Evolutionary conservation across 2,329 filamentous ascomycete genomes (phyloP).

Genomic region (Ceratocystis destructans): DNA sequence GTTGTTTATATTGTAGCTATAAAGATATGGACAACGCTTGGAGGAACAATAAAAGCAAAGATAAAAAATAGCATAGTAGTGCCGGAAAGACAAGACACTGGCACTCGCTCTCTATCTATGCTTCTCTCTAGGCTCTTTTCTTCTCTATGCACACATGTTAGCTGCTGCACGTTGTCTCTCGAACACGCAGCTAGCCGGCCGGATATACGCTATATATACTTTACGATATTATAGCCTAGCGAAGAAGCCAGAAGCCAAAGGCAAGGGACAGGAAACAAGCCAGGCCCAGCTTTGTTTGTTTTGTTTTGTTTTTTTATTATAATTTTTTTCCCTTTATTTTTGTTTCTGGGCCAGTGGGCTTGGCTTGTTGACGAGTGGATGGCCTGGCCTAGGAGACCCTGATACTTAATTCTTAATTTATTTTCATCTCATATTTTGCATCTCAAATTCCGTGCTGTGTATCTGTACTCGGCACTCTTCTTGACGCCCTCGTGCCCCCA

Average conservation of each 20-base stretch:
- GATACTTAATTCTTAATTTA: background rate
- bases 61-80: background rate
- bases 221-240: background rate
- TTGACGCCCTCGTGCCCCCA: too few relatives aligned
- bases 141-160: too few relatives aligned
- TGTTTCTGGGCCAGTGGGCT: background rate
- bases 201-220: background rate
- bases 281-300: background rate
- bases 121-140: background rate
- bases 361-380: background rate
- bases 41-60: background rate
- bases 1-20: conserved; percentile 3
- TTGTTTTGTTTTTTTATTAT: background rate
- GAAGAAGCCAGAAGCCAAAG: background rate
- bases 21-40: background rate
- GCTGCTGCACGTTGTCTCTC: background rate
- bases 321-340: background rate
- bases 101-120: background rate
- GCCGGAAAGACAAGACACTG: background rate
- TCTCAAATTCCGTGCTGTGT: too few relatives aligned
- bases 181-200: background rate
- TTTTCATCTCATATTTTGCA: background rate
- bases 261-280: background rate
- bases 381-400: background rate
- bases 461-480: too few relatives aligned